A percentile compares a stretch with the other conserved stretches of the same genome.
Conservation (phyloP, 129 eudicot species). For the Calendula officinalis region DNA sequence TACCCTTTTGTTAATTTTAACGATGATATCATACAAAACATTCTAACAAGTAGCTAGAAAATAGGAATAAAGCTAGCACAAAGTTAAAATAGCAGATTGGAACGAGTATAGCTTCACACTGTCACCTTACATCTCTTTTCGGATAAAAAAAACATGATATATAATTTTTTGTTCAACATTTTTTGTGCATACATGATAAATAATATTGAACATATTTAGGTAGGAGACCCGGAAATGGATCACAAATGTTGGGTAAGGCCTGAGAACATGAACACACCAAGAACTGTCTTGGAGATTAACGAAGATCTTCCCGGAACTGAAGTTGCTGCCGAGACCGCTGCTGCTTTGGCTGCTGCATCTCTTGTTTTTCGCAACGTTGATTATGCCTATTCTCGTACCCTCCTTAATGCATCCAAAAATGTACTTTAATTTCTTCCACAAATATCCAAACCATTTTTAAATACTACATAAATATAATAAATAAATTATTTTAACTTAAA, state of each 20-base stretch:
- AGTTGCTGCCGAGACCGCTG: constrained; percentile 83
- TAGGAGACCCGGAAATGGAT: constrained; percentile 71
- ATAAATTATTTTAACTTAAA: not conserved
- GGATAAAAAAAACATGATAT: too few species aligned
- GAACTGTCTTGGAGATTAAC: constrained; percentile 63
- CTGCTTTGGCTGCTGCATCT: constrained; percentile 84
- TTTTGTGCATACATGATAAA: too few species aligned
- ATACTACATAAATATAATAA: not conserved
- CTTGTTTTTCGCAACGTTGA: constrained; percentile 49
- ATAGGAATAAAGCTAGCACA: too few species aligned
- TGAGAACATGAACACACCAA: constrained; percentile 72
- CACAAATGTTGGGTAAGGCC: constrained; percentile 83
- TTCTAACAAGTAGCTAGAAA: too few species aligned
- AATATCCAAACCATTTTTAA: too few species aligned
- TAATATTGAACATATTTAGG: too few species aligned
- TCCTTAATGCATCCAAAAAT: constrained; percentile 53
- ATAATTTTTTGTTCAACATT: too few species aligned
- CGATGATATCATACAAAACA: too few species aligned
- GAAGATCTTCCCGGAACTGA: constrained; percentile 61
- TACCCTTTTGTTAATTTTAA: too few species aligned
- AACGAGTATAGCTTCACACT: too few species aligned
- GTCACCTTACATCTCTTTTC: too few species aligned
- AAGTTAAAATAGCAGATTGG: too few species aligned
- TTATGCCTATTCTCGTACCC: constrained; percentile 46
- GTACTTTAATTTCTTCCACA: not conserved